Base-by-base conservation (phyloP, 2,329 filamentous ascomycete species). In the Neonectria ditissima region DNA sequence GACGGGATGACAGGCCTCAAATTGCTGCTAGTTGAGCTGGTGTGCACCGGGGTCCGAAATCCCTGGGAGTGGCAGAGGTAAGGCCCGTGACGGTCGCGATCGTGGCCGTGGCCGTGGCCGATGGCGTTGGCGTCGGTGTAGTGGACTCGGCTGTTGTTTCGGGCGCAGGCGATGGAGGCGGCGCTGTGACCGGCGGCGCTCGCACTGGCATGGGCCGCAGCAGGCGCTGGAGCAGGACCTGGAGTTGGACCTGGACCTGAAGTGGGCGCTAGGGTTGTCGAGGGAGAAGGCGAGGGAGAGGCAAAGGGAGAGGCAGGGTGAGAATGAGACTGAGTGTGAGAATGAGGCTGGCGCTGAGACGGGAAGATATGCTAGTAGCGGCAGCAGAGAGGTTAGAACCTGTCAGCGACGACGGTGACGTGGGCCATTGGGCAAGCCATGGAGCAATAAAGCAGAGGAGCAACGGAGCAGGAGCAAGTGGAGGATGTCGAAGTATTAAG, bases 331-430 rank as follows among this genome's bases (percentile, higher is more conserved):
- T 47, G 52, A 51, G 52, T 9, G 18, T 24, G 50, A 51, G 30
- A 18, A 30, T 32, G 34, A 39, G 37, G 44, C 32, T 47, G 55
- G 41, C 48, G 37, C 54, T 63, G 62, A 56, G 60, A 55, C 51
- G 65, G 58, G 65, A 60, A 30, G 62, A 65, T 65, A 63, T 68
- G 69, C 63, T 72, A 68, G 67, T 65, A 68, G 64, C 60, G 57
- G 54, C 54, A 52, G 55, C 47, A 48, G 43, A 54, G 48, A 54
- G 64, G 64, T 62, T 32, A 62, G 53, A 56, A 59, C 67, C 67
- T 72, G 70, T 73, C 70, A 72, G 68, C 58, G 65, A 62, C 59
- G 66, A 70, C 68, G 70, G 70, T 73, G 70, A 71, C 70, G 69
- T 73, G 70, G 69, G 70, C 70, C 68, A 61, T 67, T 68, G 62